A percentile compares a stretch with the other conserved stretches of the same genome.
phyloP scores from a whole-genome alignment of 73 alveolate genomes.

The Blepharisma japonicum region DNA sequence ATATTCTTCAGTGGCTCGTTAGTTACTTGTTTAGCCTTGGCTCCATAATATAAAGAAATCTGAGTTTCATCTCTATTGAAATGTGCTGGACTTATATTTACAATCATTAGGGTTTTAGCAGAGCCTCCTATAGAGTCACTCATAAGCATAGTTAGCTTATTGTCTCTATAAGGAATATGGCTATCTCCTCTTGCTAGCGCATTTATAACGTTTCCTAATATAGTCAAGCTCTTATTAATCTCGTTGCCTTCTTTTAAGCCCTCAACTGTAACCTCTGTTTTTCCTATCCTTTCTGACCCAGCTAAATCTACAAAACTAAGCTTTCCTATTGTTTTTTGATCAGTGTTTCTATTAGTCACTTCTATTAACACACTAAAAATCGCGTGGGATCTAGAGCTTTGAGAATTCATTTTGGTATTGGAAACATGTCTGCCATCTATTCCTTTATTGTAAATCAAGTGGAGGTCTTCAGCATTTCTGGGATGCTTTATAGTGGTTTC shows the following conservation, averaged over 20 bases:
- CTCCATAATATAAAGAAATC: too few species aligned
- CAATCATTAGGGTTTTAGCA: conserved; percentile 59
- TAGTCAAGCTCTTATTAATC: conserved; percentile 90
- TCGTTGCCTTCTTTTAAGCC: conserved; percentile 86
- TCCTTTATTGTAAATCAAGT: not conserved
- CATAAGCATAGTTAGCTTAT: conserved; percentile 90
- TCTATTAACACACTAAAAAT: not conserved
- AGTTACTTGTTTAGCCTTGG: too few species aligned
- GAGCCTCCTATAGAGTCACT: conserved; percentile 95
- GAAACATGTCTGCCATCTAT: not conserved
- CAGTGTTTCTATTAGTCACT: not conserved
- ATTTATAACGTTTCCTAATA: conserved; percentile 96
- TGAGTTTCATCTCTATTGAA: too few species aligned
- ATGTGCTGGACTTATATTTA: too few species aligned
- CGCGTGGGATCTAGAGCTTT: not conserved
- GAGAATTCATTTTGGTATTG: conserved; percentile 1
- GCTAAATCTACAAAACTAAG: conserved; percentile 90
- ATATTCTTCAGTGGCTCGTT: too few species aligned
- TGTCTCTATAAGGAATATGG: conserved; percentile 94
- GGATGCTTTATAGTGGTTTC: too few species aligned
- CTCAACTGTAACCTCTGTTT: conserved; percentile 80
- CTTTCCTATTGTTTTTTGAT: not conserved
- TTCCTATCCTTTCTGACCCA: conserved; percentile 92
- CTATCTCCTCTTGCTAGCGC: conserved; percentile 82
- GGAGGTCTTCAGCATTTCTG: too few species aligned